These are phyloP conservation scores for Herpetospermum pedunculosum DNA, from an alignment of 306 rosid genomes.

Conservation along the genomic window DNA sequence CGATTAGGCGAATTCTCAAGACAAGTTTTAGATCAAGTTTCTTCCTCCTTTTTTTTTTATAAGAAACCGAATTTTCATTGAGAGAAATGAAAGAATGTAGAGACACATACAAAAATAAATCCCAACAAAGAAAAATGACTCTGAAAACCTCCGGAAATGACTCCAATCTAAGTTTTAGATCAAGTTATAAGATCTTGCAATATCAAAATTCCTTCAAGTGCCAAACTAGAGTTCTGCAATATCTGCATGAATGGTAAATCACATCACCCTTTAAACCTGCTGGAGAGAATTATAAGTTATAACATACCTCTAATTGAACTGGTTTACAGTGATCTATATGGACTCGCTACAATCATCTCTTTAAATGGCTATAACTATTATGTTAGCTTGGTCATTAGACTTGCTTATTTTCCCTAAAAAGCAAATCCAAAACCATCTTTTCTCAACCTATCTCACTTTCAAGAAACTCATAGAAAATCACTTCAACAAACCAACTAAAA, in stretches of 20 bases:
- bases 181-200: neutral
- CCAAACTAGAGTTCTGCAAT: neutral
- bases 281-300: neutral
- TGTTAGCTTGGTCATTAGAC: neutral
- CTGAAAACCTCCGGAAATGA: too few relatives aligned
- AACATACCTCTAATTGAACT: neutral
- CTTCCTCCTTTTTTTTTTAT: too few relatives aligned
- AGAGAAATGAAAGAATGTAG: too few relatives aligned
- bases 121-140: too few relatives aligned
- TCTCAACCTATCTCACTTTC: neutral
- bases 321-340: neutral
- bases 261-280: neutral
- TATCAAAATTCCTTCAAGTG: neutral
- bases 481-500: neutral
- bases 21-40: neutral
- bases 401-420: neutral
- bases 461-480: neutral
- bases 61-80: too few relatives aligned
- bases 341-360: neutral
- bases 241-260: neutral
- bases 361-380: neutral
- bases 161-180: neutral
- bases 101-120: too few relatives aligned
- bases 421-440: neutral
- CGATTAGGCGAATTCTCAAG: neutral